Base-by-base conservation (phyloP, 129 eudicot species). In the Centella asiatica region DNA sequence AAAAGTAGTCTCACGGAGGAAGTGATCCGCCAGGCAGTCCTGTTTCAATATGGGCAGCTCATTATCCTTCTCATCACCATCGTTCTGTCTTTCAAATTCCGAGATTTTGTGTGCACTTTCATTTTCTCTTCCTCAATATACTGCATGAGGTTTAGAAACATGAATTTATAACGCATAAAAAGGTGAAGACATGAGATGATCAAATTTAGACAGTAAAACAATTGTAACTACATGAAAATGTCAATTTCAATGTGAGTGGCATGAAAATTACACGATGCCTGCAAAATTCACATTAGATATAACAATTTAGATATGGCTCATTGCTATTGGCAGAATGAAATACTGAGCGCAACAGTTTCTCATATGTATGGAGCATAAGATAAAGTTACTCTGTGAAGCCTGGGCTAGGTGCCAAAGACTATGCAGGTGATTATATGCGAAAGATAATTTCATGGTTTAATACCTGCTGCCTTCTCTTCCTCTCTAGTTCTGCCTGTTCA, bases 401-500 rank as follows among this genome's bases (percentile, higher is more conserved):
- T n/a, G 29, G n/a, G 39, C 14, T 22, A 10, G 20, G 2, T 54
- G 32, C 37, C 12, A 54, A 14, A 19, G 15, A 37, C 12, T 37
- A 37, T 37, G 42, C 42, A 37, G 42, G 12, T 37, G 15, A 15
- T 13, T 4, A 12, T 10, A 23, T 15, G 13, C 1, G 3, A 14
- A 23, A 19, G 12, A 5, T 4, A 13, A 4, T 24, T 20, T 62
- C n/a, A 26, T 3, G 12, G 2, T 34, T 40, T 29, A 55, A 4
- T 74, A 81, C 83, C 95, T 84, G 89, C 54, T 84, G 86, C 28
- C 72, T 81, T 24, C 80, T 74, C 55, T 72, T 65, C 67, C 80
- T 81, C 76, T 74, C 93, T 14, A 84, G 34, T 76, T 88, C 90
- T 2, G 81, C 87, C 96, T 88, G 96, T 66, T 46, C 33, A 65